Evolutionary conservation across 2,329 filamentous ascomycete genomes (phyloP), one percentile per base, ranked within the genome.

Genomic region (Claviceps fusiformis): DNA sequence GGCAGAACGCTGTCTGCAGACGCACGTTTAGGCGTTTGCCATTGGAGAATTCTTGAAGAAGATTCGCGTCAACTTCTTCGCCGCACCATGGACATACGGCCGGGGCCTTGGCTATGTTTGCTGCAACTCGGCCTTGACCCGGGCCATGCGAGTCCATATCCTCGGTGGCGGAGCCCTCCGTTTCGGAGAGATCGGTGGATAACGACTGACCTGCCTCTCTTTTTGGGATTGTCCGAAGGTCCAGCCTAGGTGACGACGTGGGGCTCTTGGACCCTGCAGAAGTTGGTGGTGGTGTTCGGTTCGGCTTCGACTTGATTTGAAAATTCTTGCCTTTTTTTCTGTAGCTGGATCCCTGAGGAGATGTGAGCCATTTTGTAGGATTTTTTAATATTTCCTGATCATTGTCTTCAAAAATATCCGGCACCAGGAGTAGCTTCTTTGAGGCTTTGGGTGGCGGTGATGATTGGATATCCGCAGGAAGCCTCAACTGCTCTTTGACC

Each of bases 81-180:
- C 79, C 75, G 65, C 87, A 92, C 71, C 88, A 79, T 1, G 86
- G 83, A 63, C 87, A 92, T 27, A 72, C 61, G 11, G 74, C 63
- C 10, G 54, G 60, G 10, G 54, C 50, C 15, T 52, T 54, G 5
- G 57, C 27, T 27, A n/a, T 33, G 2, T 41, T 41, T 8, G 31
- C 53, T 37, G 54, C 57, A 3, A 56, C 51, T 11, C 59, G 56
- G n/a, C 13, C 50, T 50, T 24, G 54, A 4, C 56, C 50, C 17
- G 58, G 56, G 10, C 17, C 50, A 52, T 24, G 55, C 53, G 13
- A 44, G 11, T n/a, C 13, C n/a, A 29, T 41, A 0, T 52, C 31
- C 17, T 54, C 19, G 10, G 33, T 35, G 33, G 49, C 47, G 33
- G 45, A 54, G 11, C 35, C 52, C 9, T 57, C 54, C n/a, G 37